Evolutionary conservation across 495 filamentous ascomycete genomes (phyloP).

Genomic region (Penicillium herquei): DNA sequence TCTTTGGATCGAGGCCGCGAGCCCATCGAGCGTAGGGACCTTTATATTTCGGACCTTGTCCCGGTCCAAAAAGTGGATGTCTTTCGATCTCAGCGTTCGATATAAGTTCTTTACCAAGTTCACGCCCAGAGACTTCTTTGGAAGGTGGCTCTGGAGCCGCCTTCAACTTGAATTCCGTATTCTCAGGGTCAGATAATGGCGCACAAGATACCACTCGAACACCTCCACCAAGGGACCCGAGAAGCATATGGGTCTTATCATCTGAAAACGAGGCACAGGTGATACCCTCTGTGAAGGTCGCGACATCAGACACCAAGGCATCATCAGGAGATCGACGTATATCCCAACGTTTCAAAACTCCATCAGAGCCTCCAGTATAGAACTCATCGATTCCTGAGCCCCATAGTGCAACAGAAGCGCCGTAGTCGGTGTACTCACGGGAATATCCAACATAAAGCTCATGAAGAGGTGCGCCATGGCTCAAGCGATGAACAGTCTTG

Average conservation of each 20-base stretch:
- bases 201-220: constrained; percentile 63
- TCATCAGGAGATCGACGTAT: constrained; percentile 58
- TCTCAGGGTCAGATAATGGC: constrained; percentile 23
- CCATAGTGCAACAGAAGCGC: constrained; percentile 81
- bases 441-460: constrained; percentile 54
- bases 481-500: constrained; percentile 61
- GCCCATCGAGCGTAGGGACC: constrained; percentile 48
- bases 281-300: constrained; percentile 48
- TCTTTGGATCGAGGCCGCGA: constrained; percentile 11
- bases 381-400: constrained; percentile 65
- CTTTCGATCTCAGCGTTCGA: constrained; percentile 34
- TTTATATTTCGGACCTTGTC: constrained; percentile 43
- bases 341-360: constrained; percentile 84
- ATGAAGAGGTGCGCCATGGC: constrained; percentile 67
- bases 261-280: constrained; percentile 68
- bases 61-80: constrained; percentile 43
- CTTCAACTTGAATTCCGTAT: constrained; percentile 20
- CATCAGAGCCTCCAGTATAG: constrained; percentile 90
- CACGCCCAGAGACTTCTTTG: constrained; percentile 22
- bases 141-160: constrained; percentile 13
- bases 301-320: constrained; percentile 61
- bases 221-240: constrained; percentile 74
- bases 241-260: constrained; percentile 66
- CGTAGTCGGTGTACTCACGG: constrained; percentile 71
- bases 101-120: constrained; percentile 29